Evolutionary conservation across 2,329 filamentous ascomycete genomes (phyloP).

Genomic region (Cladosporium austrohemisphaericum): DNA sequence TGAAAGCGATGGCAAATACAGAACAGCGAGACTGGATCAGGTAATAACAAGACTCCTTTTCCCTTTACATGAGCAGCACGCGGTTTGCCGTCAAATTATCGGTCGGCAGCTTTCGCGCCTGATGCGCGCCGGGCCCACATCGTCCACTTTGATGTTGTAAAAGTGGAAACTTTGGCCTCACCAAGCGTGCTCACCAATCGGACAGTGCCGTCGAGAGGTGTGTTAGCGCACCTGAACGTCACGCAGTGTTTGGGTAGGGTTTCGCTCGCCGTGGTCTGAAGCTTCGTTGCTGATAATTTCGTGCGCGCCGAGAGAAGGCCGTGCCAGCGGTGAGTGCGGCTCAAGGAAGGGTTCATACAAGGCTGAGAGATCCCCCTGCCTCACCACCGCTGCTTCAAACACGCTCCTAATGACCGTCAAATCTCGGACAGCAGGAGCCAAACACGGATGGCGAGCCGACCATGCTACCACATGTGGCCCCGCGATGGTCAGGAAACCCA

Average conservation of each 20-base stretch:
- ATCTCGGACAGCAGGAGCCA: background rate
- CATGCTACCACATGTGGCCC: slow-evolving; percentile 6
- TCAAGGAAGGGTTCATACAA: background rate
- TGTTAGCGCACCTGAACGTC: slow-evolving; percentile 11
- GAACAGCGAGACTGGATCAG: background rate
- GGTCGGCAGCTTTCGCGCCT: slow-evolving; percentile 13
- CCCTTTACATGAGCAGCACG: background rate
- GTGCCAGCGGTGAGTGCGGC: background rate
- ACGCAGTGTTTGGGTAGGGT: slow-evolving; percentile 4
- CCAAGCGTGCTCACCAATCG: slow-evolving; percentile 8
- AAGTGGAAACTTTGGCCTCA: slow-evolving; percentile 13
- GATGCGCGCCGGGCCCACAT: slow-evolving; percentile 12
- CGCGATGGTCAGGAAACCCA: slow-evolving; percentile 10
- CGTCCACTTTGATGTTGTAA: slow-evolving; percentile 10
- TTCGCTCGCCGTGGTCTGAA: background rate
- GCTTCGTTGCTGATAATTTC: background rate
- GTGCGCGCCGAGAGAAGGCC: background rate
- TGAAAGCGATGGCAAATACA: background rate
- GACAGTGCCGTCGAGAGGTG: slow-evolving; percentile 8
- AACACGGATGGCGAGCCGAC: background rate
- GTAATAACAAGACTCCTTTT: slow-evolving; percentile 7
- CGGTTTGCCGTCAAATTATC: slow-evolving; percentile 12
- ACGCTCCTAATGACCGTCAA: background rate
- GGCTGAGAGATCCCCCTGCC: too few relatives aligned
- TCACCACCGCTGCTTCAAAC: background rate